Conservation (phyloP, 352 stramenopile species). For the Phytophthora pinifolia region DNA sequence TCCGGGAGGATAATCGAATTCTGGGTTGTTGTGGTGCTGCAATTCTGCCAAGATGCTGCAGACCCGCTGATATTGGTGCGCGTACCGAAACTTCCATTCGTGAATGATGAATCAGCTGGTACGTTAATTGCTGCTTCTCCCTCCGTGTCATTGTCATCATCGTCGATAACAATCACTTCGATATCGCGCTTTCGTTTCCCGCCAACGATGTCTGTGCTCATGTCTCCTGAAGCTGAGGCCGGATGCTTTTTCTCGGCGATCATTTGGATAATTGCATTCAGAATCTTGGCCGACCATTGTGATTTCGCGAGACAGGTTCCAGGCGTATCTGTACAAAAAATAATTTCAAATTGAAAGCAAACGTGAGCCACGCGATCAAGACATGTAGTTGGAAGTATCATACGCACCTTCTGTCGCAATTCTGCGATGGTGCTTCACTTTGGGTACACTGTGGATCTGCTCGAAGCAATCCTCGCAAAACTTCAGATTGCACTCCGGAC, state of each 20-base stretch:
- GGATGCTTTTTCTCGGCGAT: slow-evolving; percentile 19
- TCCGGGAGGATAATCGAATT: neutral
- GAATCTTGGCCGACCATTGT: slow-evolving; percentile 51
- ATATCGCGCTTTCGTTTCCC: slow-evolving; percentile 56
- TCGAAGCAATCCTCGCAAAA: slow-evolving; percentile 62
- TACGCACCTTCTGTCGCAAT: slow-evolving; percentile 43
- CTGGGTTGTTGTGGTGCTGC: neutral
- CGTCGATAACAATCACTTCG: slow-evolving; percentile 68
- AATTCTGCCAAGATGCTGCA: slow-evolving; percentile 3
- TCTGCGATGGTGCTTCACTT: slow-evolving; percentile 35
- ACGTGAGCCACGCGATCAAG: neutral
- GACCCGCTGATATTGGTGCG: neutral
- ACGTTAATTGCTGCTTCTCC: neutral
- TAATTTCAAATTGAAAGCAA: neutral
- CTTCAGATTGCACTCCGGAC: slow-evolving; percentile 57
- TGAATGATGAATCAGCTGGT: neutral
- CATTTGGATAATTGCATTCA: slow-evolving; percentile 39
- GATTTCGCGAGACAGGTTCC: slow-evolving; percentile 40
- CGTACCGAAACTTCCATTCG: slow-evolving; percentile 1
- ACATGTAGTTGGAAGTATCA: neutral
- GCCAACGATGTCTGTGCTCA: neutral
- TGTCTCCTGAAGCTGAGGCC: neutral
- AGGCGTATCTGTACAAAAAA: slow-evolving; percentile 33
- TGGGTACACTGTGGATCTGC: slow-evolving; percentile 45
- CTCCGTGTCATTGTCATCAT: slow-evolving; percentile 26